Percentiles rank a stretch among this genome's conserved stretches.
Conservation (phyloP, 2,329 filamentous ascomycete species). For the Fusarium sp. region DNA sequence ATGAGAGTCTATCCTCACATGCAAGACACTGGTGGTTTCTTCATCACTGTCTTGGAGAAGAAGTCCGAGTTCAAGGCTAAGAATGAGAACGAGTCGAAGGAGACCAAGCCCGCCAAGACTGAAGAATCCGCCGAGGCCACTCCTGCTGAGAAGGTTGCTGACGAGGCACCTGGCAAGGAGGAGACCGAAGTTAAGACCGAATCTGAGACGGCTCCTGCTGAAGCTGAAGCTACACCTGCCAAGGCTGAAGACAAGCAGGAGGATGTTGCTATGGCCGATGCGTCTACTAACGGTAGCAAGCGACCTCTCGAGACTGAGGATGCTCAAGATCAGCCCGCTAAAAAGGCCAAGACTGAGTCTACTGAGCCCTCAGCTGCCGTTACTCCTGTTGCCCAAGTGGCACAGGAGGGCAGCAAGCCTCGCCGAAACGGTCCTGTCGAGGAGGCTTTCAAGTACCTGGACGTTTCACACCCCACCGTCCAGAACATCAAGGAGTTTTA, state of each 20-base stretch:
- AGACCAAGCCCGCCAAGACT: constrained; percentile 26
- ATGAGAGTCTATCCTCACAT: constrained; percentile 95
- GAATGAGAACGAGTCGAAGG: constrained; percentile 67
- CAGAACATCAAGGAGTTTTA: constrained; percentile 85
- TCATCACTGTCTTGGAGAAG: constrained; percentile 96
- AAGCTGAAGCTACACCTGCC: not conserved
- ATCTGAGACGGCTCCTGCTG: constrained; percentile 47
- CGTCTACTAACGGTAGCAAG: constrained; percentile 48
- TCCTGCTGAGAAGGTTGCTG: constrained; percentile 26
- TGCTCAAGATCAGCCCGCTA: constrained; percentile 53
- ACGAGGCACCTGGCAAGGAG: constrained; percentile 43
- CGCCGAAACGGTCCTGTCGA: constrained; percentile 71
- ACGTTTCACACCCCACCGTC: constrained; percentile 79
- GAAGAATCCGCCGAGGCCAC: constrained; percentile 19
- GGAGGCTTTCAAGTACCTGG: constrained; percentile 94
- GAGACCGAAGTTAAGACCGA: constrained; percentile 50
- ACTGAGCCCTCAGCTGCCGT: constrained; percentile 27
- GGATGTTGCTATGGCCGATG: constrained; percentile 47
- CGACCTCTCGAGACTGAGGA: constrained; percentile 51
- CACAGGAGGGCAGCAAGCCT: constrained; percentile 48
- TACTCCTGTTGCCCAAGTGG: constrained; percentile 40
- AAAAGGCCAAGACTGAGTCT: constrained; percentile 60
- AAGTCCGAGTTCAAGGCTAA: constrained; percentile 83
- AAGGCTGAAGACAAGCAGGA: constrained; percentile 37
- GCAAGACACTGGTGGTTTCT: constrained; percentile 97